Evolutionary conservation across 768 basidiomycete species (phyloP).

Genomic region (Agaricus subrufescens): DNA sequence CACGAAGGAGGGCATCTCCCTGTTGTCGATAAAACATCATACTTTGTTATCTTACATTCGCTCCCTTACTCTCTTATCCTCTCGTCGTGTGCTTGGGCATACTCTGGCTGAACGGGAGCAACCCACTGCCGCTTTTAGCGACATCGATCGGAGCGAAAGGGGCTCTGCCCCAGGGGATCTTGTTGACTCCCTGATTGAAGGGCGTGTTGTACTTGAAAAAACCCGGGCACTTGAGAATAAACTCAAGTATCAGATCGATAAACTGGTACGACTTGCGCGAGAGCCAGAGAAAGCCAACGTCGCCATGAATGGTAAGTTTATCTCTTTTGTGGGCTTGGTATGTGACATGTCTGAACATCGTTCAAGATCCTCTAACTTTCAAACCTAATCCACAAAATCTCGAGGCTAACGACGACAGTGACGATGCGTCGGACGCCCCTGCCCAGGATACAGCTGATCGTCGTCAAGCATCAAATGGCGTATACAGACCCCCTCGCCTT

Average conservation of each 20-base stretch:
- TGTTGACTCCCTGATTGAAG: conserved; percentile 75
- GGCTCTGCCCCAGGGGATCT: conserved; percentile 67
- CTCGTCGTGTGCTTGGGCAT: conserved; percentile 68
- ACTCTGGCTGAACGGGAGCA: conserved; percentile 48
- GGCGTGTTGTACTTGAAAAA: conserved; percentile 85
- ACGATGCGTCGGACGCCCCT: conserved; percentile 10
- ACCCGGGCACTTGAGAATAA: conserved; percentile 77
- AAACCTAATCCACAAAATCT: conserved; percentile 84
- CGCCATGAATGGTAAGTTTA: conserved; percentile 53
- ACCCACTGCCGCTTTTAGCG: conserved; percentile 48
- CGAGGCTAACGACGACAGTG: conserved; percentile 25
- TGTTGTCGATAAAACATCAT: conserved; percentile 85
- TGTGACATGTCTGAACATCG: background rate
- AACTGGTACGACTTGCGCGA: conserved; percentile 75
- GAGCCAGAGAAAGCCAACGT: conserved; percentile 42
- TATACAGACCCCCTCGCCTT: conserved; percentile 83
- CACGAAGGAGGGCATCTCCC: conserved; percentile 78
- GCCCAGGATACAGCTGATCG: conserved; percentile 10
- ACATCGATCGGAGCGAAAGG: conserved; percentile 43
- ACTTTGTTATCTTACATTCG: conserved; percentile 83
- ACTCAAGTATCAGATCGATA: conserved; percentile 95
- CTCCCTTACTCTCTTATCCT: conserved; percentile 67
- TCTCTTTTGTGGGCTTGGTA: conserved; percentile 3
- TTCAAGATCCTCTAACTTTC: conserved; percentile 85
- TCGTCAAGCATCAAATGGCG: conserved; percentile 30